A percentile compares a stretch with the other conserved stretches of the same genome.
Evolutionary conservation across 2,329 filamentous ascomycete genomes (phyloP).

Genomic region (Alternaria tenuissima): DNA sequence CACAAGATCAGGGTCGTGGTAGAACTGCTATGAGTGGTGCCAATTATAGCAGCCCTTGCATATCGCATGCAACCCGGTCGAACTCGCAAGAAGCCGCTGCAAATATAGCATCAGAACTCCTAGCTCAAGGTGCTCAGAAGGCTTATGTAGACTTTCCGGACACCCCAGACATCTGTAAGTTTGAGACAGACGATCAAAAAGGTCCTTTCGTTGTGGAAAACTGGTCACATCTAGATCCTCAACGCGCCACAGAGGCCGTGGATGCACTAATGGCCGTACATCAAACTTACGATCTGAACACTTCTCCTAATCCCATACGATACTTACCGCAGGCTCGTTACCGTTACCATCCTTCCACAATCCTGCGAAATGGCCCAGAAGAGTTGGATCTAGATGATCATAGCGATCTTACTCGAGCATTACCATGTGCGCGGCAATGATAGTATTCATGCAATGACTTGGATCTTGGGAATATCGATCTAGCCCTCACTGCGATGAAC

Average conservation of each 20-base stretch:
- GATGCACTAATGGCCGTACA: conserved; percentile 10
- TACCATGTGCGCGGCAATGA: neutral
- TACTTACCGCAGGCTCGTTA: neutral
- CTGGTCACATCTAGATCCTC: neutral
- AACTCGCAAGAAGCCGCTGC: conserved; percentile 4
- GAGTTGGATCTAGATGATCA: neutral
- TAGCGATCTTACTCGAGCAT: neutral
- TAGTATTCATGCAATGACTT: neutral
- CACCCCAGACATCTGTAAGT: conserved; percentile 3
- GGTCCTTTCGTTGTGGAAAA: neutral
- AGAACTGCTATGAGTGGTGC: neutral
- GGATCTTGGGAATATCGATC: neutral
- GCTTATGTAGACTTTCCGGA: neutral
- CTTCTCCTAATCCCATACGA: neutral
- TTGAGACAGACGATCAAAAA: neutral
- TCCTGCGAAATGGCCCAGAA: neutral
- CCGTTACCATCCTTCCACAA: neutral
- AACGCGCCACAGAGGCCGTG: neutral
- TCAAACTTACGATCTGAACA: neutral
- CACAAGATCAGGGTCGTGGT: neutral
- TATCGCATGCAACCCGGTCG: neutral
- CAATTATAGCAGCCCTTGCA: neutral
- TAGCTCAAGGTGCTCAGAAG: neutral
- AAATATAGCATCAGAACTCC: neutral
- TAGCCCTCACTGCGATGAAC: neutral